Base-by-base conservation (phyloP, 2,329 filamentous ascomycete species). In the Berkeleyomyces basicola region DNA sequence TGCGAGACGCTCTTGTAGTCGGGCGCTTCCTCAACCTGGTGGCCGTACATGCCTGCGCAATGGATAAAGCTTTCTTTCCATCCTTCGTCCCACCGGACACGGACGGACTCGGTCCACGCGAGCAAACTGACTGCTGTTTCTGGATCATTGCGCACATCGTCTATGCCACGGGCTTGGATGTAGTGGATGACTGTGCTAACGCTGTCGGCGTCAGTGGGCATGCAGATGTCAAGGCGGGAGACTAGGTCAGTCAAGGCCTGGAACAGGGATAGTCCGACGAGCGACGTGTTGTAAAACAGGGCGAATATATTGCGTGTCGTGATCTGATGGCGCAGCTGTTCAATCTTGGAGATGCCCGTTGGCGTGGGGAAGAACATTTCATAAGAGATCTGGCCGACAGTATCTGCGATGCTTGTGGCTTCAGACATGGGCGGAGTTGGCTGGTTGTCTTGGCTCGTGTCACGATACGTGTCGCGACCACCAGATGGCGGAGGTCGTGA, bases 301-400 rank as follows among this genome's bases (percentile, higher is more conserved):
- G 84, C 85, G 67, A 88, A 82, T 53, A 87, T 79, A 67, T 88
- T 88, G 23, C 85, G 79, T 0, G 84, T 85, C 0, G 85, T 84
- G 57, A 87, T 77, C 66, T 84, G 82, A 66, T 86, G 77, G 0
- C 82, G 75, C 1, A 78, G 75, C 61, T 77, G 78, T 49, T 78
- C 79, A 16, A 71, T 71, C 68, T 71, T 77, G 67, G 68, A 76
- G 46, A 79, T 67, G 44, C 78, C 76, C 1, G 75, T 66, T 0
- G 82, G 82, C 0, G 82, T 76, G 0, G 83, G 78, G 65, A 87
- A 84, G 72, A 80, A 82, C 70, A 87, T 79, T 68, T 85, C 78
- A 64, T 83, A 83, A 1, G 77, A 80, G 51, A 83, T 79, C 66
- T 80, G 77, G 2, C 79, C 79, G 64, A 82, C 79, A 4, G 73